Percentiles rank a stretch among this genome's conserved stretches.
Evolutionary conservation across 257 asterid species (phyloP).

Genomic region (Linaria vulgaris): DNA sequence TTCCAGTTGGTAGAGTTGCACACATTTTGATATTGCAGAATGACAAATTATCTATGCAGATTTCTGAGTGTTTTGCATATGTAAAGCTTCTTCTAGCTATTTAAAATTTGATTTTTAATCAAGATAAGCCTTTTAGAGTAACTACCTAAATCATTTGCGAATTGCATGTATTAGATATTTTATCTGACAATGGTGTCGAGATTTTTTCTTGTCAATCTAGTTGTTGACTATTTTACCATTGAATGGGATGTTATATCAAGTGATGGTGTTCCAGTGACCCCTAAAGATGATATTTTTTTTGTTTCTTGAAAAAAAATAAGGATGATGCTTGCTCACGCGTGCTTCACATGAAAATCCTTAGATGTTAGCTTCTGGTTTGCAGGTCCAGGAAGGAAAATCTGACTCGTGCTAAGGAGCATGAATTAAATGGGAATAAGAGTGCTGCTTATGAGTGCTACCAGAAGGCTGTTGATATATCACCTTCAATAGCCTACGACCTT

Average conservation of each 20-base stretch:
- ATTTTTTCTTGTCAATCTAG: not conserved
- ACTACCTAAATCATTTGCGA: not conserved
- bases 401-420: conserved; percentile 89
- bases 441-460: conserved; percentile 97
- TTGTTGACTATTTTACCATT: conserved; percentile 4
- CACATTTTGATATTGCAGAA: no score
- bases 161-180: conserved; percentile 8
- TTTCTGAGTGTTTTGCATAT: not conserved
- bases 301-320: not conserved
- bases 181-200: not conserved
- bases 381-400: conserved; percentile 89
- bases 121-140: not conserved
- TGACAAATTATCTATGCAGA: no score
- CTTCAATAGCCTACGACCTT: conserved; percentile 84
- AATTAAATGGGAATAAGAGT: conserved; percentile 72
- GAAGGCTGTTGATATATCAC: conserved; percentile 98
- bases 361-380: conserved; percentile 22
- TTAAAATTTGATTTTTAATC: not conserved
- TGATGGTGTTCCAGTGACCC: not conserved
- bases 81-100: not conserved
- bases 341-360: not conserved
- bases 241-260: conserved; percentile 10
- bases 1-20: not conserved
- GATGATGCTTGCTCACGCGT: conserved; percentile 13
- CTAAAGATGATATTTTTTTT: not conserved